These are phyloP conservation scores for Termitomyces heimii DNA, from an alignment of 768 basidiomycete species.

Conservation along the genomic window DNA sequence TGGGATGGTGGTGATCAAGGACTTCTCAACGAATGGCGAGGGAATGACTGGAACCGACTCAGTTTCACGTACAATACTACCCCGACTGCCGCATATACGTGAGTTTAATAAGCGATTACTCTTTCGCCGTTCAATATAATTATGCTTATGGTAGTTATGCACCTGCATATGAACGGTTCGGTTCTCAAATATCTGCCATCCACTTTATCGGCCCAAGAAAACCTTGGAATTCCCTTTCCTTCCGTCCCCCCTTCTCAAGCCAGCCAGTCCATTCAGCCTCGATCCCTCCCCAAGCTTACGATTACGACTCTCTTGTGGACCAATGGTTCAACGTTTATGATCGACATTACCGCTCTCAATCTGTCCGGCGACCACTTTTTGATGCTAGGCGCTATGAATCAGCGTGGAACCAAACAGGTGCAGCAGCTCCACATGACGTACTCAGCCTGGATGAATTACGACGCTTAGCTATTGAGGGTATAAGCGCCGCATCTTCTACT, in stretches of 20 bases:
- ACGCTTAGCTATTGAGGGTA: conserved; percentile 54
- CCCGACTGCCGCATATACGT: conserved; percentile 96
- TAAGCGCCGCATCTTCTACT: conserved; percentile 24
- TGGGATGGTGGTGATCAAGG: conserved; percentile 99
- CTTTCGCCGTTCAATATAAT: conserved; percentile 20
- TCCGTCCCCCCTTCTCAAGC: conserved; percentile 52
- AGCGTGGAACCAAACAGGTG: conserved; percentile 59
- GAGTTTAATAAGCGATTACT: conserved; percentile 28
- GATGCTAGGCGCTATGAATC: conserved; percentile 64
- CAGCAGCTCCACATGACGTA: conserved; percentile 21
- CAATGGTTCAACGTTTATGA: conserved; percentile 93
- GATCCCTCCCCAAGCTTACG: conserved; percentile 47
- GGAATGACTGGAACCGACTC: conserved; percentile 82
- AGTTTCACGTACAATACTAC: conserved; percentile 99
- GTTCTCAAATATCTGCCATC: conserved; percentile 76
- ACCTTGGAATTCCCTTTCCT: conserved; percentile 80
- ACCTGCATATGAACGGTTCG: conserved; percentile 93
- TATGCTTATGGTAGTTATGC: conserved; percentile 62
- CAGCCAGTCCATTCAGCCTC: conserved; percentile 20
- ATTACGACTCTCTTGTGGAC: conserved; percentile 79
- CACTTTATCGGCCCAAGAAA: conserved; percentile 97
- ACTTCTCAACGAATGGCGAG: conserved; percentile 92
- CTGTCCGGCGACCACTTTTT: conserved; percentile 42
- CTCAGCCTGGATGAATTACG: conserved; percentile 63
- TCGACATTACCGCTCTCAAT: conserved; percentile 68